Conservation (phyloP, 139 green algal species). For the Volvox africanus region DNA sequence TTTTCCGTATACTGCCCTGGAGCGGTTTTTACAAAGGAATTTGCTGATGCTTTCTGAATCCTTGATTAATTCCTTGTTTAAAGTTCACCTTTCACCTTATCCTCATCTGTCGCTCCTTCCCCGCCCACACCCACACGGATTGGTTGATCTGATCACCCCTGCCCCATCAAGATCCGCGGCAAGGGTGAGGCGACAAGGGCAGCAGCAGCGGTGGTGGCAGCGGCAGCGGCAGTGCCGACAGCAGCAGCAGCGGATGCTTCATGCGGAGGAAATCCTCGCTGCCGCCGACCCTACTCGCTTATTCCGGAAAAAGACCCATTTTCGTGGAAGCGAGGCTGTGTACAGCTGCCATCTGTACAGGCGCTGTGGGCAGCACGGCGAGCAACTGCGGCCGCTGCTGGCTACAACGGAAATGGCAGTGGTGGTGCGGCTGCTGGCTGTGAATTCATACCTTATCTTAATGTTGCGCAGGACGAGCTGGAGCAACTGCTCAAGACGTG, state of each 20-base stretch:
- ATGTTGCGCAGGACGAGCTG: neutral
- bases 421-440: neutral
- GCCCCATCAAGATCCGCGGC: neutral
- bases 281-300: slow-evolving; percentile 59
- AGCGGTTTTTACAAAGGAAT: neutral
- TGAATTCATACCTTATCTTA: neutral
- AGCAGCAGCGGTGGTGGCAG: neutral
- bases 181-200: slow-evolving; percentile 31
- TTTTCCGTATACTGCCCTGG: too few relatives aligned
- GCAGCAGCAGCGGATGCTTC: neutral
- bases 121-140: neutral
- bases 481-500: neutral
- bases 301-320: slow-evolving; percentile 18
- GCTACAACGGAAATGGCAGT: too few relatives aligned
- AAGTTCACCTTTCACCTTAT: neutral
- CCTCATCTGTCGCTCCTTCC: too few relatives aligned
- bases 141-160: too few relatives aligned
- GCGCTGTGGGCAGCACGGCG: slow-evolving; percentile 34
- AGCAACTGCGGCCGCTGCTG: neutral
- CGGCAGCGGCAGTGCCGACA: neutral
- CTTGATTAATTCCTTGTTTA: neutral
- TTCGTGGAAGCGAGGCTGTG: slow-evolving; percentile 66
- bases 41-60: neutral
- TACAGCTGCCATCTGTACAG: slow-evolving; percentile 52
- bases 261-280: too few relatives aligned